Evolutionary conservation across 371 early-diverging fungal genomes (phyloP), one percentile per base, ranked within the genome.

Genomic region (Mortierella sp.): DNA sequence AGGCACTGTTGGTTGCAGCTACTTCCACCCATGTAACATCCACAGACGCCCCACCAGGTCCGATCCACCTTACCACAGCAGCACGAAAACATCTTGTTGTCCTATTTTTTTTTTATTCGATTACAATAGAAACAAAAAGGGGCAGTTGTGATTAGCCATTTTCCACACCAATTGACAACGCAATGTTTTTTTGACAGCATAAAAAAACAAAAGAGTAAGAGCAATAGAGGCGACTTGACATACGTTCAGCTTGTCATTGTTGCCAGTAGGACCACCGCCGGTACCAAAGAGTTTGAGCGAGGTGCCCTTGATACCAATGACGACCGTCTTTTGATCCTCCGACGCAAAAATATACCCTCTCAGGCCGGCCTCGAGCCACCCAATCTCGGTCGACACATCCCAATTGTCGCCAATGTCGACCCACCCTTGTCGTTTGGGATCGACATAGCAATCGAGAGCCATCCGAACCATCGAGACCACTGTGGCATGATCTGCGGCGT

Each of bases 71-170:
- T 92, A 6, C 95, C 98, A 88, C 98, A 98, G 88, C 98, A 98
- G 89, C 98, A 98, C 6, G 97, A 96, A 84, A 98, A 98, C 84
- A 98, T 91, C 80, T 96, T 90, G 88, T 98, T 98, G 82, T 97
- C 98, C 91, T 92, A 83, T 31, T 59, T 26, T 5, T 16, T 16
- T 16, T 53, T 50, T 10, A 16, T 50, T 26, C 31, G 50, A 50
- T n/a, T n/a, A n/a, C n/a, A 50, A 13, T 0, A 16, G 53, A 24
- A 57, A 50, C 3, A 14, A 19, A 44, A 31, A 69, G 46, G 43
- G 24, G 31, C n/a, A 77, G 24, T 64, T 64, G 64, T 5, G 43
- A 40, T 64, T 64, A 40, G 34, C 34, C 14, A 14, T 31, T 16
- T 9, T 64, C 64, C 19, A 19, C 21, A 21, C 37, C 21, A 37